Evolutionary conservation across 495 filamentous ascomycete species (phyloP).

Genomic region (Daldinia decipiens): DNA sequence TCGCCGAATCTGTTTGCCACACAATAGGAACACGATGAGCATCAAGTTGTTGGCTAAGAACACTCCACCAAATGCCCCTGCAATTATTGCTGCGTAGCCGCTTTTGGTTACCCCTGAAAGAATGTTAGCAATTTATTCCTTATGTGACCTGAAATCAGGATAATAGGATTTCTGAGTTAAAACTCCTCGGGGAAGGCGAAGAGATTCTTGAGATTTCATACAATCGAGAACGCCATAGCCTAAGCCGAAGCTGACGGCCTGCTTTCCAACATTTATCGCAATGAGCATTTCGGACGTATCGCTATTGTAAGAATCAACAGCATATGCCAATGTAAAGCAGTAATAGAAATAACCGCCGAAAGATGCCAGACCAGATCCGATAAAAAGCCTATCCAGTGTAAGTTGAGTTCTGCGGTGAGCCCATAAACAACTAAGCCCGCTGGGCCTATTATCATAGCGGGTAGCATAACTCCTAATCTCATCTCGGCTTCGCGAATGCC

Average conservation of each 20-base stretch:
- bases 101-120: slow-evolving; percentile 42
- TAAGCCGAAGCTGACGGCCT: slow-evolving; percentile 60
- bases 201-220: background rate
- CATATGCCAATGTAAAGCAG: slow-evolving; percentile 54
- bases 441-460: slow-evolving; percentile 65
- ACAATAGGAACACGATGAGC: slow-evolving; percentile 52
- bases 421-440: slow-evolving; percentile 70
- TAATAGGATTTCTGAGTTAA: background rate
- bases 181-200: background rate
- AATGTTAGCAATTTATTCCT: slow-evolving; percentile 2
- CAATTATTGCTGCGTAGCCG: slow-evolving; percentile 49
- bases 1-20: slow-evolving; percentile 51
- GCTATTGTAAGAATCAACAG: slow-evolving; percentile 72
- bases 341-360: slow-evolving; percentile 53
- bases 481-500: slow-evolving; percentile 78
- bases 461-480: slow-evolving; percentile 70
- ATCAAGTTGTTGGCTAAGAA: slow-evolving; percentile 49
- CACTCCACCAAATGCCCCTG: slow-evolving; percentile 48
- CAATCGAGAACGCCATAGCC: slow-evolving; percentile 52
- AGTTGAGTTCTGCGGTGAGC: slow-evolving; percentile 66
- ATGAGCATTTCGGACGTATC: slow-evolving; percentile 69
- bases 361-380: slow-evolving; percentile 66
- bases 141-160: background rate
- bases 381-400: slow-evolving; percentile 67
- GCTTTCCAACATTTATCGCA: slow-evolving; percentile 70